Evolutionary conservation across 768 basidiomycete species (phyloP), one percentile per base, ranked within the genome.

Genomic region (Pholiota conissans): DNA sequence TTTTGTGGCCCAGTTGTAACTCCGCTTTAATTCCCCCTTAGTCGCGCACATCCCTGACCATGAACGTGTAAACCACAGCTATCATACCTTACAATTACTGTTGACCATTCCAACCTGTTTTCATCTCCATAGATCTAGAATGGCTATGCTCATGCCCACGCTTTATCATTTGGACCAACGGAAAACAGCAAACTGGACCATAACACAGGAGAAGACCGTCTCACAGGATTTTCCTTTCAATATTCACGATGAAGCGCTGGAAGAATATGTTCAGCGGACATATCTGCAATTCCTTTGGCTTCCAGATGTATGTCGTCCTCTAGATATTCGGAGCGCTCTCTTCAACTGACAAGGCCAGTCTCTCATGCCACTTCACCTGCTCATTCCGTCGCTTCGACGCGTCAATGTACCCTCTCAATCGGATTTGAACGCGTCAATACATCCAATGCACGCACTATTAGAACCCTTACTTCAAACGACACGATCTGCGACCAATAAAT

Each of bases 281-380:
- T 91, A 91, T 69, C 79, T 89, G 45, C 88, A 90, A 63, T 89
- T 86, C 62, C 77, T 91, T 6, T 91, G 89, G 89, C 78, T 91
- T 40, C 89, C 90, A 46, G 82, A 90, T 73, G 90, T 90, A 61
- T 51, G 71, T 63, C 34, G 18, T 30, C 22, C 56, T 20, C 40
- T 49, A 46, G 37, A 10, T 39, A 28, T 10, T 50, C 3, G 11
- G 27, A 16, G 48, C 35, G 13, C 29, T 57, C 14, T 50, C 27
- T 28, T 26, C 1, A 14, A 27, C 10, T 57, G 35, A 49, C 45
- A 48, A 6, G 22, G 27, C 8, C 49, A 93, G 91, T 87, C 88
- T 2, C 82, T 90, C 47, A 86, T 90, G 86, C 83, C 89, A 8
- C 73, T 93, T 0, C 62, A 71, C 9, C 69, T 84, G 6, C 73